Evolutionary conservation across 2,329 filamentous ascomycete genomes (phyloP).

Genomic region (Myriosclerotinia duriaeana): DNA sequence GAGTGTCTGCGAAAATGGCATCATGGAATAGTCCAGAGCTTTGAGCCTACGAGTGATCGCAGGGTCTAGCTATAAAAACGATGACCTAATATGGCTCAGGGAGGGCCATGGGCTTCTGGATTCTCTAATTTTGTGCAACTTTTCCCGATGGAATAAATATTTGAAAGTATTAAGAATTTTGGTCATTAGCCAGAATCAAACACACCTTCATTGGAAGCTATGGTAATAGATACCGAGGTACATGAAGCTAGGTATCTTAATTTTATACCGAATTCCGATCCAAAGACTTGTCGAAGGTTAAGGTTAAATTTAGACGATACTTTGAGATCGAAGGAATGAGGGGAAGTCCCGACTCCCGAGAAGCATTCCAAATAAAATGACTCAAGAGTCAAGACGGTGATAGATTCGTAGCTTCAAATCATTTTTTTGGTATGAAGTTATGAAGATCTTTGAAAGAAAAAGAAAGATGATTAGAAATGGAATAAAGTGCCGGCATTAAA

Average conservation of each 20-base stretch:
- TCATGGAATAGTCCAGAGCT: neutral
- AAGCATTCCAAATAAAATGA: neutral
- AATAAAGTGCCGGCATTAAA: neutral
- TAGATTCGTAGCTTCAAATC: neutral
- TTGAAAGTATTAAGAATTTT: neutral
- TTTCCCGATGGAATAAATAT: neutral
- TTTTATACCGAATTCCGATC: neutral
- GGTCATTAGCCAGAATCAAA: neutral
- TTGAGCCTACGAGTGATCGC: neutral
- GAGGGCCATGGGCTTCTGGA: neutral
- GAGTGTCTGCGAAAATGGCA: neutral
- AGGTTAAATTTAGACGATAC: neutral
- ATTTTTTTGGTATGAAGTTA: neutral
- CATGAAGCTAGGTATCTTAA: neutral
- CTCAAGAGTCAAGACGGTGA: neutral
- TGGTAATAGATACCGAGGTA: neutral
- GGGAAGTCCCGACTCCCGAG: too few species aligned
- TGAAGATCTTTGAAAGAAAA: neutral
- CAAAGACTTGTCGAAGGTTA: neutral
- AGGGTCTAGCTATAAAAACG: neutral
- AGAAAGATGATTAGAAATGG: neutral
- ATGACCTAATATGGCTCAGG: neutral
- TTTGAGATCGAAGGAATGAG: neutral
- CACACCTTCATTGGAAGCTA: neutral
- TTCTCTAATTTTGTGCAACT: neutral